Percentiles rank a stretch among this genome's conserved stretches.
Conservation (phyloP, 176 grass and related monocot species). For the Oryza glumipatula region DNA sequence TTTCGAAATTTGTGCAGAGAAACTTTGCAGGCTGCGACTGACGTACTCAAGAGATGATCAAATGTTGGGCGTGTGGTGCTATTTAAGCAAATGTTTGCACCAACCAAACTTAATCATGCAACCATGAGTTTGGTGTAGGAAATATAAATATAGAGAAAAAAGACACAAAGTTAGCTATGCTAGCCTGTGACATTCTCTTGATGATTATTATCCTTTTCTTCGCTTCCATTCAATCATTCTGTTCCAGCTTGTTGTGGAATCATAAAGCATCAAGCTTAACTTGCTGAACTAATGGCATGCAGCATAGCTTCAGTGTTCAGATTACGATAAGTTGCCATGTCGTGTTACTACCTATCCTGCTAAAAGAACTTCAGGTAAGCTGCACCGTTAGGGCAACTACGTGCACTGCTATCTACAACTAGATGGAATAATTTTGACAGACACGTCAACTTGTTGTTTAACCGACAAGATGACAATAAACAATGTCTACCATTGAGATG, state of each 20-base stretch:
- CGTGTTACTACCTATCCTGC: background rate
- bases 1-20: background rate
- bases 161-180: conserved; percentile 39
- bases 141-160: background rate
- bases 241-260: conserved; percentile 23
- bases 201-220: conserved; percentile 33
- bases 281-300: background rate
- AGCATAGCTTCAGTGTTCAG: background rate
- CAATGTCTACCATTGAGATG: background rate
- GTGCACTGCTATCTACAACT: background rate
- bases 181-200: conserved; percentile 54
- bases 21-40: conserved; percentile 17
- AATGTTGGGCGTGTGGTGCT: conserved; percentile 38
- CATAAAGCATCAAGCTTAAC: background rate
- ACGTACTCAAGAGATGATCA: conserved; percentile 36
- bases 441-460: conserved; percentile 4
- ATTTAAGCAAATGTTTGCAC: conserved; percentile 58
- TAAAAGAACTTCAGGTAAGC: background rate
- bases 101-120: conserved; percentile 62
- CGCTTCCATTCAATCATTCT: conserved; percentile 46
- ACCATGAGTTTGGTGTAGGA: conserved; percentile 33
- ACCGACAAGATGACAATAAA: conserved; percentile 25
- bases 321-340: background rate
- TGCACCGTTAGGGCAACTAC: background rate
- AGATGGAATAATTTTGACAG: background rate